Evolutionary conservation across 441 rosid genomes (phyloP), one percentile per base, ranked within the genome.

Genomic region (Euphorbia celastroides): DNA sequence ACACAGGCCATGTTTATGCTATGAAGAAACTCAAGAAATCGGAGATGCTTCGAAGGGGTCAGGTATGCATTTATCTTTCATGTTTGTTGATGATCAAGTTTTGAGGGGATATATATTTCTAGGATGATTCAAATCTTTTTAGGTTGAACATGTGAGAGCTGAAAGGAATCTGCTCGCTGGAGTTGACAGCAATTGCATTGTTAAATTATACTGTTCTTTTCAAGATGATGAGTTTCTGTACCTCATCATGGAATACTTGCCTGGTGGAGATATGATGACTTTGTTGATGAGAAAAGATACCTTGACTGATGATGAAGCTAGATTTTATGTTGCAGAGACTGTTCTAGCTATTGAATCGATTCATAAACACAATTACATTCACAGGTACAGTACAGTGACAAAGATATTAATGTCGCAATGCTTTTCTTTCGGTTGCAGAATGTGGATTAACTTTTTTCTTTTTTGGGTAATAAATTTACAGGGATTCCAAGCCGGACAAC

Each of bases 211-310:
- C 70, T 93, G 90, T 73, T 93, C 98, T 52, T 93, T 93, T 78
- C 98, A 93, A 84, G 98, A 93, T 77, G 98, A 93, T 38, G 97
- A 90, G 71, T 92, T 74, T 78, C 96, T 93, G 72, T 93, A 93
- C 77, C 96, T 93, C 57, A 86, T 93, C 36, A 93, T 93, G 98
- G 98, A 93, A 78, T 93, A 90, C 81, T 80, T 93, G 60, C 98
- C 98, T 77, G 98, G 97, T 67, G 98, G 98, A 66, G 98, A 90
- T 82, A 86, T 93, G 97, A 93, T 93, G 98, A 93, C 98, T 66
- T 81, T 93, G 20, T 85, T 93, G 42, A 93, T 93, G 98, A 87
- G 98, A 65, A 93, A 93, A 82, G 98, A 93, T 81, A 87, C 86
- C 57, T 75, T 93, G 74, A 82, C 93, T 12, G 98, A 90, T 68